Conservation (phyloP, 108 stramenopile species). For the Stephanodiscus minutulus region DNA sequence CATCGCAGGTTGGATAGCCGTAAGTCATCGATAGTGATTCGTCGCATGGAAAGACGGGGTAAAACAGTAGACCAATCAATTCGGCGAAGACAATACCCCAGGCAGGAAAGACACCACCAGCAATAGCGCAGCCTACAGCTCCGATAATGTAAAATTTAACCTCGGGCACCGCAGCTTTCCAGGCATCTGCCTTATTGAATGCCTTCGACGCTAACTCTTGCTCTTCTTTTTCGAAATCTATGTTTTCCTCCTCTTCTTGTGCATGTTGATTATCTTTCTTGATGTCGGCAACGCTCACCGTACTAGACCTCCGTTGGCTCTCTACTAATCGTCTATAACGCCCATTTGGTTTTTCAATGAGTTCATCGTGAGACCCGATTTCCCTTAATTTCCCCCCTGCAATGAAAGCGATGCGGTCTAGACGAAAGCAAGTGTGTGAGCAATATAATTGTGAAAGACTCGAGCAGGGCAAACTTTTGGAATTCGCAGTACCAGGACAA, state of each 20-base stretch:
- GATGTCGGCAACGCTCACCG: constrained; percentile 24
- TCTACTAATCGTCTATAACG: constrained; percentile 59
- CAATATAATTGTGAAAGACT: too few relatives aligned
- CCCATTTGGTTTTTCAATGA: constrained; percentile 60
- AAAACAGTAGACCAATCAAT: constrained; percentile 74
- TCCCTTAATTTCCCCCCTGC: constrained; percentile 67
- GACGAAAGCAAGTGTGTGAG: constrained; percentile 13
- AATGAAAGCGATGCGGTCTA: constrained; percentile 75
- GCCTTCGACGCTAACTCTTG: constrained; percentile 50
- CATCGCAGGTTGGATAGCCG: constrained; percentile 50
- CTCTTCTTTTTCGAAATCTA: constrained; percentile 43
- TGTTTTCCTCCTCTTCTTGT: constrained; percentile 38
- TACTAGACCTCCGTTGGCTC: constrained; percentile 35
- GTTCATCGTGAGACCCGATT: constrained; percentile 54
- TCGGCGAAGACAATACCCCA: constrained; percentile 71
- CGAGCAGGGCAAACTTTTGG: too few relatives aligned
- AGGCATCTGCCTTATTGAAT: constrained; percentile 37
- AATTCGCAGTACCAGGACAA: too few relatives aligned
- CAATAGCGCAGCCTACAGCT: constrained; percentile 64
- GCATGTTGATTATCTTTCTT: constrained; percentile 20
- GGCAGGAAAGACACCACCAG: constrained; percentile 71
- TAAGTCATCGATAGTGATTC: constrained; percentile 16
- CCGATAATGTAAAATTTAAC: constrained; percentile 43
- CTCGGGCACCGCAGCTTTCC: constrained; percentile 54
- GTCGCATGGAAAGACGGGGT: constrained; percentile 50